Percentiles rank a stretch among this genome's conserved stretches.
Evolutionary conservation across 331 rosid genomes (phyloP).

Genomic region (Acacia concinna): DNA sequence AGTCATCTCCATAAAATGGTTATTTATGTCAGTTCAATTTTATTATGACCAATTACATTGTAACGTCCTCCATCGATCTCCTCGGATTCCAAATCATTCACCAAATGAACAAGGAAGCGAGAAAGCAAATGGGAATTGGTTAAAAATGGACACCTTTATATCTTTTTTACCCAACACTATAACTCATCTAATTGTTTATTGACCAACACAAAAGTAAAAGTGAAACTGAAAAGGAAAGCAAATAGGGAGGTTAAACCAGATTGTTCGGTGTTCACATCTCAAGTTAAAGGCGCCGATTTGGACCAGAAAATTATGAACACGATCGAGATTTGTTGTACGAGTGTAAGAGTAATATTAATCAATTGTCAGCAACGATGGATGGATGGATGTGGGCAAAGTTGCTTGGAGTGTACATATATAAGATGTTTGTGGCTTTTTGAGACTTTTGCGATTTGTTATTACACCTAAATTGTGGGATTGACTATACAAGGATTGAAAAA

Average conservation of each 20-base stretch:
- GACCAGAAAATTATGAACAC: background rate
- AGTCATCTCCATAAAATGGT: slow-evolving; percentile 45
- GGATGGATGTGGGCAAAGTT: background rate
- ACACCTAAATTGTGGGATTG: slow-evolving; percentile 20
- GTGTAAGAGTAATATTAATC: no score
- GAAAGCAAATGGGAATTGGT: slow-evolving; percentile 23
- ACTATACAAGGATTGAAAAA: background rate
- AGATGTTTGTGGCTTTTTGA: background rate
- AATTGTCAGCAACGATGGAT: background rate
- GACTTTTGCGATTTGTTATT: slow-evolving; percentile 8
- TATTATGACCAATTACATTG: slow-evolving; percentile 26
- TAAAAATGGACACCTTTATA: background rate
- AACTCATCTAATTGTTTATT: background rate
- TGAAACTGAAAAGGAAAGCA: background rate
- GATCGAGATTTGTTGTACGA: background rate
- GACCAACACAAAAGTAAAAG: background rate
- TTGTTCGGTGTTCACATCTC: background rate
- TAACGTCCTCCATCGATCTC: background rate
- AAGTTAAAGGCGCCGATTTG: background rate
- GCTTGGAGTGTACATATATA: background rate
- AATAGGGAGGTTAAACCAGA: background rate
- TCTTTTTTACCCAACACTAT: background rate
- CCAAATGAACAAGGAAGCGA: slow-evolving; percentile 21
- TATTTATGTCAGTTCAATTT: slow-evolving; percentile 32
- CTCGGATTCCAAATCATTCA: slow-evolving; percentile 24